Base-by-base conservation (phyloP, 441 rosid species). In the Syzygium malaccense region DNA sequence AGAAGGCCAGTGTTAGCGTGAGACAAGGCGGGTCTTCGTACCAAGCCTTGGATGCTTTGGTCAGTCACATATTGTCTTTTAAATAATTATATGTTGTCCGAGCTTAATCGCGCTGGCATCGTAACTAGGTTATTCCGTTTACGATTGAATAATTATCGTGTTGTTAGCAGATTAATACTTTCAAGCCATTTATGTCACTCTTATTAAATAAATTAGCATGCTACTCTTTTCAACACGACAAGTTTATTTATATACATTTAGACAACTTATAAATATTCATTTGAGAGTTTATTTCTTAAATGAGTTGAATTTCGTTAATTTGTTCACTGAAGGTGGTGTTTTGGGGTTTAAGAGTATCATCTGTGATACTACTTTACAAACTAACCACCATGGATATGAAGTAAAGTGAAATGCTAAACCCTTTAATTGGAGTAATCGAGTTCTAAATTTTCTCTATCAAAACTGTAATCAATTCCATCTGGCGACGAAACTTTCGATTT, bases 21-120 rank as follows among this genome's bases (percentile, higher is more conserved):
- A 85, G 83, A 68, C 86, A 57, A 83, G 92, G 91, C 75, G 95
- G 95, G 55, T 91, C 93, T 58, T 93, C 95, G 4, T 87, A 86
- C 79, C 86, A 80, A 51, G 79, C 91, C 86, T 49, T 93, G 78
- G 92, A 93, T 5, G 87, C 87, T 19, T 89, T 94, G 87, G 85
- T 88, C 51, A 28, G 33, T 60, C 66, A 60, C 32, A 60, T 60
- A 60, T 64, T 64, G 75, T 30, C 75, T 64, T 64, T 17, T 30
- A 64, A 30, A 3, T 64, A 17, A 64, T 64, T 20, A 64, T 64
- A 64, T 15, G 75, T 64, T 30, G 19, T 30, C 23, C 37, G 37
- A 64, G 71, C 71, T 30, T 10, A 64, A 15, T 64, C 5, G 10
- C 18, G 37, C 10, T n/a, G 23, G 8, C 20, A 18, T 55, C 23